These are phyloP conservation scores for Wickerhamiella siamensis DNA, from an alignment of 805 yeast genomes.

Conservation along the genomic window DNA sequence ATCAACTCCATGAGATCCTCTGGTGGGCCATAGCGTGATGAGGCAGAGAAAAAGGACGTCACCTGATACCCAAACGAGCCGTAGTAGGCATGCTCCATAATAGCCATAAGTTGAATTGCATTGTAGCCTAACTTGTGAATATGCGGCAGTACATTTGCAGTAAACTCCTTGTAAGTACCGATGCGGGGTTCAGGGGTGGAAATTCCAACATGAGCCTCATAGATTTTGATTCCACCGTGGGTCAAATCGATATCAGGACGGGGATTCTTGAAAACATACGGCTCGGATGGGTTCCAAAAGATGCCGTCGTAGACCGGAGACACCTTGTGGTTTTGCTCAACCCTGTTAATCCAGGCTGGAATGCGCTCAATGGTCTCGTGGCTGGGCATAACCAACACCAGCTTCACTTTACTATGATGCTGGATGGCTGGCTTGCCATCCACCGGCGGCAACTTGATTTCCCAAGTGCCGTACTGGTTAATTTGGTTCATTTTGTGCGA, in stretches of 20 bases:
- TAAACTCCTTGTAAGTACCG: slow-evolving; percentile 77
- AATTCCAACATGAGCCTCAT: slow-evolving; percentile 89
- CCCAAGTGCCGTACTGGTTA: slow-evolving; percentile 62
- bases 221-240: slow-evolving; percentile 39
- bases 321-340: slow-evolving; percentile 43
- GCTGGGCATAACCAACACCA: slow-evolving; percentile 46
- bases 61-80: slow-evolving; percentile 98
- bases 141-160: slow-evolving; percentile 65
- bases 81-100: slow-evolving; percentile 97
- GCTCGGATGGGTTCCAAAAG: slow-evolving; percentile 72
- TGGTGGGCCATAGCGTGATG: slow-evolving; percentile 89
- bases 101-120: slow-evolving; percentile 90
- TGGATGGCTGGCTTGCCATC: slow-evolving; percentile 51
- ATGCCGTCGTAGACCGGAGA: slow-evolving; percentile 60
- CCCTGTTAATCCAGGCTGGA: slow-evolving; percentile 81
- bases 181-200: slow-evolving; percentile 79
- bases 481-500: slow-evolving; percentile 38
- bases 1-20: slow-evolving; percentile 83
- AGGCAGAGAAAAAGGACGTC: slow-evolving; percentile 78
- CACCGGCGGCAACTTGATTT: slow-evolving; percentile 40
- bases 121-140: slow-evolving; percentile 79
- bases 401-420: slow-evolving; percentile 61
- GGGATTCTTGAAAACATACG: slow-evolving; percentile 44
- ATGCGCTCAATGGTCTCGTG: slow-evolving; percentile 66
- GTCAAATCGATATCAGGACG: slow-evolving; percentile 44